Conservation (phyloP, 495 filamentous ascomycete genomes). For the Xylaria cubensis region DNA sequence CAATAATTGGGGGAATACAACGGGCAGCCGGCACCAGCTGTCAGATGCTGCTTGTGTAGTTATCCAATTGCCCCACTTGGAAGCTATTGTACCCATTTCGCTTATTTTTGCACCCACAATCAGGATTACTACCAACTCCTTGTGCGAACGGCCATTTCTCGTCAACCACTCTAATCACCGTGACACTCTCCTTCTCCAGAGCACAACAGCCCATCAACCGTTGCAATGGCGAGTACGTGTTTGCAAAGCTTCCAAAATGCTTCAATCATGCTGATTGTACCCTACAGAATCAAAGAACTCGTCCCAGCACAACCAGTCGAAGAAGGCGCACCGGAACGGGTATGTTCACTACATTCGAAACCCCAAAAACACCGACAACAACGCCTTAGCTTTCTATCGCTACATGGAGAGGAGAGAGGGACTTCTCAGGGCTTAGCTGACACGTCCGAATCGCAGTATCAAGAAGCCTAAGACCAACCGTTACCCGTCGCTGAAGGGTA, state of each 20-base stretch:
- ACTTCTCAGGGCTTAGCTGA: conserved; percentile 18
- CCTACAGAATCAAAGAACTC: conserved; percentile 94
- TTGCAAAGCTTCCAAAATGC: neutral
- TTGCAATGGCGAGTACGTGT: conserved; percentile 60
- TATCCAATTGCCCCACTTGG: conserved; percentile 15
- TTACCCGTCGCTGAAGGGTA: conserved; percentile 98
- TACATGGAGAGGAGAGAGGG: neutral
- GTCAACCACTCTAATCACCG: conserved; percentile 34
- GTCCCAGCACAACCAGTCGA: conserved; percentile 95
- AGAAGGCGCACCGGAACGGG: conserved; percentile 98
- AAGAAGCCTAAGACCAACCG: conserved; percentile 99
- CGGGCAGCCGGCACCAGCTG: neutral
- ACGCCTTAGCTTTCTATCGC: neutral
- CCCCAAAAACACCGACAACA: conserved; percentile 3
- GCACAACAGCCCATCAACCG: conserved; percentile 43
- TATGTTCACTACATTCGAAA: conserved; percentile 54
- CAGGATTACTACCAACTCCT: conserved; percentile 29
- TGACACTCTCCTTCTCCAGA: conserved; percentile 30
- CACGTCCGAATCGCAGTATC: conserved; percentile 68
- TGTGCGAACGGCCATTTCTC: conserved; percentile 34
- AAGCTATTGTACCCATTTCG: conserved; percentile 28
- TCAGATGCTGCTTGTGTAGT: neutral
- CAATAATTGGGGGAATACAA: too few relatives aligned
- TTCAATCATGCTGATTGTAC: neutral
- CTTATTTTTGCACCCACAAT: conserved; percentile 48